These are phyloP conservation scores for Solanum sejunctum DNA, from an alignment of 257 asterid genomes.

Conservation along the genomic window DNA sequence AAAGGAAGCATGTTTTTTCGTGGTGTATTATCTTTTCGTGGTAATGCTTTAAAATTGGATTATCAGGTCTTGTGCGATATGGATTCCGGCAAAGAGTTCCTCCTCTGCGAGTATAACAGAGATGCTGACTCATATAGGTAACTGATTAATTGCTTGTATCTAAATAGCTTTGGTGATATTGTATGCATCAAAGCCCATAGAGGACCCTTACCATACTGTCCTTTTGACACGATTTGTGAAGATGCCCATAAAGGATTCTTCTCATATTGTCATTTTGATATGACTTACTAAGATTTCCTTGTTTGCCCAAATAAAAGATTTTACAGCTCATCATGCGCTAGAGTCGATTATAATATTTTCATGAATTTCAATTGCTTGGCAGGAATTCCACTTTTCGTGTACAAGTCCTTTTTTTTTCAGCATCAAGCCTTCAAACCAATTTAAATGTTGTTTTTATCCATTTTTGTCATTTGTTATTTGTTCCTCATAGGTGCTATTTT, in stretches of 20 bases:
- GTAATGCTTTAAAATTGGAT: not conserved
- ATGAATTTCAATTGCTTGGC: not conserved
- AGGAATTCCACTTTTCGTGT: not conserved
- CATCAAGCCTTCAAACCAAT: not conserved
- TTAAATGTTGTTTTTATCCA: not conserved
- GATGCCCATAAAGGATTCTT: not conserved
- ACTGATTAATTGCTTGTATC: not conserved
- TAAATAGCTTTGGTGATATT: not conserved
- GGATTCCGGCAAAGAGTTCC: slow-evolving; percentile 77
- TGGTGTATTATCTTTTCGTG: not conserved
- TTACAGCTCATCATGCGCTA: not conserved
- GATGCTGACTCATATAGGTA: slow-evolving; percentile 99
- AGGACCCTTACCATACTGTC: not conserved
- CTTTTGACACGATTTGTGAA: not conserved
- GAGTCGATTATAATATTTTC: not conserved
- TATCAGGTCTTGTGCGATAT: slow-evolving; percentile 73
- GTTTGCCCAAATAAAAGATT: not conserved
- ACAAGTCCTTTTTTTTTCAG: not conserved
- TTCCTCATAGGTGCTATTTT: not conserved
- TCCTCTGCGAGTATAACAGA: slow-evolving; percentile 90
- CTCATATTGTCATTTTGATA: not conserved
- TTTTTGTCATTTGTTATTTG: not conserved
- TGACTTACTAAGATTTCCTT: not conserved
- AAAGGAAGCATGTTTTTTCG: not conserved
- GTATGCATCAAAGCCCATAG: not conserved